phyloP scores from a whole-genome alignment of 306 rosid species.

The Malus asiatica region DNA sequence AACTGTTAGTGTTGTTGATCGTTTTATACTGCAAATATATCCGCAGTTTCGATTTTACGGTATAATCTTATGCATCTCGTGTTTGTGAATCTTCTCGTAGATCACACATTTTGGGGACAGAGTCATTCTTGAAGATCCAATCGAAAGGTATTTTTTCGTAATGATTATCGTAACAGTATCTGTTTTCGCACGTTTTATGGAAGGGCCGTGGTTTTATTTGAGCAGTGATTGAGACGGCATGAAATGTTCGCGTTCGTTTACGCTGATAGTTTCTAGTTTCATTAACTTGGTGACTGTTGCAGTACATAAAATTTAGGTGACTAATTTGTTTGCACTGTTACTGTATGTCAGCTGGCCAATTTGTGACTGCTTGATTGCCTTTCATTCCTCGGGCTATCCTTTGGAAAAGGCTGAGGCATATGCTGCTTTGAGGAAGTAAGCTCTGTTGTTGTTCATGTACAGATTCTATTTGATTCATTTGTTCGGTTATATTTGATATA shows the following conservation, averaged over 20 bases:
- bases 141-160: slow-evolving; percentile 62
- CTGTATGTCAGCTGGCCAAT: slow-evolving; percentile 86
- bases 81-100: slow-evolving; percentile 35
- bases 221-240: neutral
- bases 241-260: neutral
- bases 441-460: slow-evolving; percentile 12
- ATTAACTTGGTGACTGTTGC: neutral
- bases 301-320: neutral
- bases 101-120: slow-evolving; percentile 77
- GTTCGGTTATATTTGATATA: neutral
- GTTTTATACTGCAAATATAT: neutral
- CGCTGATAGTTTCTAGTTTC: neutral
- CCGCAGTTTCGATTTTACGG: neutral
- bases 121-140: slow-evolving; percentile 77
- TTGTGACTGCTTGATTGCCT: slow-evolving; percentile 96
- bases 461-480: slow-evolving; percentile 12
- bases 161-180: neutral
- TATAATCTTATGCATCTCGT: slow-evolving; percentile 5
- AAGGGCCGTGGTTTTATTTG: neutral
- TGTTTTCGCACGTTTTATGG: neutral
- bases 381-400: slow-evolving; percentile 89
- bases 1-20: neutral
- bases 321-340: slow-evolving; percentile 11
- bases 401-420: slow-evolving; percentile 87
- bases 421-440: slow-evolving; percentile 94